Base-by-base conservation (phyloP, 2,329 filamentous ascomycete species). In the Botryosphaeria dothidea region DNA sequence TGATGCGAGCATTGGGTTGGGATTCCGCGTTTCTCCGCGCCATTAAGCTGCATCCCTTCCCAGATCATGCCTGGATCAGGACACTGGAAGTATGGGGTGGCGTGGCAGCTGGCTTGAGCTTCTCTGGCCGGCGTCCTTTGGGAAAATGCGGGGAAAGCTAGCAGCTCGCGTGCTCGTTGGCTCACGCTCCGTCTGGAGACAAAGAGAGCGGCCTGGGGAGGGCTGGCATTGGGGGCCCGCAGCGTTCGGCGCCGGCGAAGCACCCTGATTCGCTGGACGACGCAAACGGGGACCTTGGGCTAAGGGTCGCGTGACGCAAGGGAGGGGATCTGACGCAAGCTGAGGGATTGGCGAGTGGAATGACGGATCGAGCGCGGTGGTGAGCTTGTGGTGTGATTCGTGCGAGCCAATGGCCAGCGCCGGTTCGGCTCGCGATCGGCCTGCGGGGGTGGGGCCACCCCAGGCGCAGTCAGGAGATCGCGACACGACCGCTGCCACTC, bases 381-480 rank as follows among this genome's bases (percentile, higher is more conserved):
- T 60, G 56, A 46, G 56, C 38, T 8, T 34, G 56, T 60, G 56
- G 56, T 60, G 56, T 60, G 56, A 60, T 60, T 31, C 36, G 56
- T 11, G 23, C 7, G 9, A 25, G 54, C 54, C 54, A 43, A 34
- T 60, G 23, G 27, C n/a, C 17, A n/a, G n/a, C 34, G 23, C n/a
- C 52, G 52, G 21, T 41, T 27, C 52, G 52, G 52, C 21, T 25
- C 41, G 27, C 17, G 56, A 60, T 60, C 56, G 56, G 56, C 56
- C 41, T 60, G 56, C 56, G 56, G 56, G 56, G 56, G 56, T 46
- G 56, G 56, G 56, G 38, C 56, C 56, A 60, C n/a, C 56, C 29
- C 25, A 25, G 17, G 9, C 19, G 15, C 56, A n/a, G 38, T 60
- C 56, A 46, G 41, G 56, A 60, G 56, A 46, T 60, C 38, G 38